Conservation (phyloP, 1,284 basidiomycete genomes). For the Filobasidium uniguttulatum region DNA sequence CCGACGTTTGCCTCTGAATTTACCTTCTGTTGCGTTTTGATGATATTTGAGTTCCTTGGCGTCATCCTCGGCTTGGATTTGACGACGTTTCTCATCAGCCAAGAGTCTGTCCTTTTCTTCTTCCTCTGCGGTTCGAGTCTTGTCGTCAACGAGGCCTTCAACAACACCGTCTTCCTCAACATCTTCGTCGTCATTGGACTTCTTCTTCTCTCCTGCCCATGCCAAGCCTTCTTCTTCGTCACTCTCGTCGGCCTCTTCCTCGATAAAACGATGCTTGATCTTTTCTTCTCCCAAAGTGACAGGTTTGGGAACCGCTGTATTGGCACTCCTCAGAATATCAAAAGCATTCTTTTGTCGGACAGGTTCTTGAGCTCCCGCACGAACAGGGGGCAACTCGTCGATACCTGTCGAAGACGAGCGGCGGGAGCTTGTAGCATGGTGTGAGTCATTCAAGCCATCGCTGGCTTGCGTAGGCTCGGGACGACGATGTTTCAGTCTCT, state of each 20-base stretch:
- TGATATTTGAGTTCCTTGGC: conserved; percentile 11
- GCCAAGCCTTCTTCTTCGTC: conserved; percentile 7
- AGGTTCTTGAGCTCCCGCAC: no score
- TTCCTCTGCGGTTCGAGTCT: conserved; percentile 3
- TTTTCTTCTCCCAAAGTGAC: not conserved
- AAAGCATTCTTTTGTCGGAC: conserved; percentile 13
- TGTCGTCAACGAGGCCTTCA: conserved; percentile 14
- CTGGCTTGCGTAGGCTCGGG: no score
- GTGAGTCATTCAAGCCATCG: no score
- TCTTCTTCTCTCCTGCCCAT: not conserved
- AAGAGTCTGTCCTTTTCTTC: not conserved
- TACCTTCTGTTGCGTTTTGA: conserved; percentile 16
- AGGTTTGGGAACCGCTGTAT: not conserved
- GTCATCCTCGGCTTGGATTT: conserved; percentile 15
- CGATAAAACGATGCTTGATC: not conserved
- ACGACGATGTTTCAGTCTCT: no score
- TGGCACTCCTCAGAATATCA: not conserved
- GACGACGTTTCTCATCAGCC: not conserved
- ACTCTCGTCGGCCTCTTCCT: conserved; percentile 11
- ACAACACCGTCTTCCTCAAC: conserved; percentile 10
- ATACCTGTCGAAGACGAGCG: no score
- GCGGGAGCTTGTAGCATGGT: no score
- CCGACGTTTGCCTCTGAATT: conserved; percentile 14
- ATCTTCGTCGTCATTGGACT: conserved; percentile 2
- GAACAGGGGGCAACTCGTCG: no score